These are phyloP conservation scores for Fusarium aywerte DNA, from an alignment of 2,329 filamentous ascomycete species.

Conservation along the genomic window DNA sequence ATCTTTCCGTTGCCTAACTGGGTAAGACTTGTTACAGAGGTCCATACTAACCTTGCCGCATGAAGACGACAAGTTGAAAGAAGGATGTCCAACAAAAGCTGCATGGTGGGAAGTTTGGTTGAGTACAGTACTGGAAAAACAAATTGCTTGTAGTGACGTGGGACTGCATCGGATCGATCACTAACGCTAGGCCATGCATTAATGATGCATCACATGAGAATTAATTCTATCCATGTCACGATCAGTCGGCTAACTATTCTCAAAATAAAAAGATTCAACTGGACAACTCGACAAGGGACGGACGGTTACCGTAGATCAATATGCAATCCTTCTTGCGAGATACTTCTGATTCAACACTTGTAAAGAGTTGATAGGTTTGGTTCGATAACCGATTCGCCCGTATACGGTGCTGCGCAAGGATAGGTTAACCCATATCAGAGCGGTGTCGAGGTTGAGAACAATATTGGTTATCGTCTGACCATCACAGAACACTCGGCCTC, in stretches of 20 bases:
- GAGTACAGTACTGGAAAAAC: background rate
- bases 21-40: background rate
- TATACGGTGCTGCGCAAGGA: background rate
- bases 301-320: slow-evolving; percentile 25
- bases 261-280: background rate
- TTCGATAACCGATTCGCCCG: background rate
- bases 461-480: slow-evolving; percentile 23
- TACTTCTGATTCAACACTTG: background rate
- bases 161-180: background rate
- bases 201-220: slow-evolving; percentile 22
- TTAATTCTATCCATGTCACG: background rate
- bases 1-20: slow-evolving; percentile 20
- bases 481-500: background rate
- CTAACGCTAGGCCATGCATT: background rate
- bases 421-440: slow-evolving; percentile 51
- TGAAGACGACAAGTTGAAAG: background rate
- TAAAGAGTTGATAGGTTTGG: background rate
- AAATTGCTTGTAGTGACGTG: background rate
- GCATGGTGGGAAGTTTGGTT: background rate
- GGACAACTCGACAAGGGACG: slow-evolving; percentile 1
- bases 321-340: background rate
- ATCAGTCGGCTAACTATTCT: background rate
- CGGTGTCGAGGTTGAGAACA: slow-evolving; percentile 21
- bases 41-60: background rate
- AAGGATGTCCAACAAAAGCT: background rate